These are phyloP conservation scores for Lepidium didymum DNA, from an alignment of 345 rosid genomes.

Conservation along the genomic window DNA sequence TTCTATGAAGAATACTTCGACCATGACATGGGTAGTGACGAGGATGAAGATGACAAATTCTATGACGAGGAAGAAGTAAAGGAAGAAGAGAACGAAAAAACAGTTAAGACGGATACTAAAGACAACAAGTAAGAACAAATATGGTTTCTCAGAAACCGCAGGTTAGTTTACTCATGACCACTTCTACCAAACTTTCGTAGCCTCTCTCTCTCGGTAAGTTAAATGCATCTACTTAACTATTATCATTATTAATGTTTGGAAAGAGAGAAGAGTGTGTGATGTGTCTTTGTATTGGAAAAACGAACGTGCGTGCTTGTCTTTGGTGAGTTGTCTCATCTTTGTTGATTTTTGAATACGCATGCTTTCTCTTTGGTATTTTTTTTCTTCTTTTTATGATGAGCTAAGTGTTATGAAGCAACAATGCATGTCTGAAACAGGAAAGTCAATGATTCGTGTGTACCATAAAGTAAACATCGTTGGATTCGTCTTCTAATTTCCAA, in stretches of 20 bases:
- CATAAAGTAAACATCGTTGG: background rate
- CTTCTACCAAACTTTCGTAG: conserved; percentile 8
- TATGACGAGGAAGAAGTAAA: conserved; percentile 38
- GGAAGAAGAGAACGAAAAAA: conserved; percentile 25
- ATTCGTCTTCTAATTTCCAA: background rate
- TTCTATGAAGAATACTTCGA: conserved; percentile 38
- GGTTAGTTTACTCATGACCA: conserved; percentile 14
- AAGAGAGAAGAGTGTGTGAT: background rate
- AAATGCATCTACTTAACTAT: conserved; percentile 5
- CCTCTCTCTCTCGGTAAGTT: background rate
- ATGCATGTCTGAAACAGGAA: background rate
- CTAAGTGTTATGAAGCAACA: background rate
- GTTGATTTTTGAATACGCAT: conserved; percentile 22
- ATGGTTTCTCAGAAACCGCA: background rate
- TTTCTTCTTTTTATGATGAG: background rate
- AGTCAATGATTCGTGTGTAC: conserved; percentile 5
- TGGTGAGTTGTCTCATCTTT: conserved; percentile 17
- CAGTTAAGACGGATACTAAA: conserved; percentile 3
- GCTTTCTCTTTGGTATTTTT: background rate
- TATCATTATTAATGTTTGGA: background rate
- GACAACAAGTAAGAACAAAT: conserved; percentile 8
- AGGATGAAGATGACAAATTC: conserved; percentile 38
- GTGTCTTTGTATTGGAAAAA: conserved; percentile 1
- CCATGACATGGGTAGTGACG: conserved; percentile 30
- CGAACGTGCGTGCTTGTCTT: conserved; percentile 27